Base-by-base conservation (phyloP, 2,329 filamentous ascomycete species). In the Truncatella angustata region DNA sequence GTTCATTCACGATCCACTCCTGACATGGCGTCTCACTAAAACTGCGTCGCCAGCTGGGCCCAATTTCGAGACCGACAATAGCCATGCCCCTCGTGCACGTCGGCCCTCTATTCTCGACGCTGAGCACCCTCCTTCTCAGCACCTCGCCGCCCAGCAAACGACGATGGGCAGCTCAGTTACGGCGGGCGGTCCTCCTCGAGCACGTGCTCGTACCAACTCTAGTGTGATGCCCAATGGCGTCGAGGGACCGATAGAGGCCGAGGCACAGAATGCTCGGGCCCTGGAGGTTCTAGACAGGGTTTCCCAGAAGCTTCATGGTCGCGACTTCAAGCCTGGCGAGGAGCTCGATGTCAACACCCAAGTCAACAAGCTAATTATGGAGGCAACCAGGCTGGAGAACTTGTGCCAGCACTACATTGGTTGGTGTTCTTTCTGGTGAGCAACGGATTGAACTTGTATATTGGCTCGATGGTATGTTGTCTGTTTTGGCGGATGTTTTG, bases 1-100 rank as follows among this genome's bases (percentile, higher is more conserved):
- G 90, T 99, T 99, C 74, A 97, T 99, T 60, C 95, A 99, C 68
- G 94, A 99, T 69, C 94, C 95, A n/a, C 82, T 99, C 37, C 88
- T 99, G 50, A 99, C 92, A 45, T 99, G 94, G 94, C 88, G 94
- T 61, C 82, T 99, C 34, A 87, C 83, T 28, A 84, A 79, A 50
- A 78, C 80, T 9, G 76, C 79, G 9, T 85, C 81, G 26, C 85
- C 85, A 1, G 69, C 81, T 11, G 86, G 86, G 0, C 86, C 86
- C 40, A 86, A 86, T 65, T 89, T 88, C 76, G 77, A 79, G 16
- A 64, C 86, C 21, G 73, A 66, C 1, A 78, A 74, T 1, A 72
- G 74, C 1, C 69, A 68, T 26, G 75, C 70, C 30, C 64, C 71
- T 0, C 82, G 85, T 6, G 75, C 78, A 21, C 81, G 87, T 43